Evolutionary conservation across 108 stramenopile species (phyloP).

Genomic region (Nitzschia inconspicua): DNA sequence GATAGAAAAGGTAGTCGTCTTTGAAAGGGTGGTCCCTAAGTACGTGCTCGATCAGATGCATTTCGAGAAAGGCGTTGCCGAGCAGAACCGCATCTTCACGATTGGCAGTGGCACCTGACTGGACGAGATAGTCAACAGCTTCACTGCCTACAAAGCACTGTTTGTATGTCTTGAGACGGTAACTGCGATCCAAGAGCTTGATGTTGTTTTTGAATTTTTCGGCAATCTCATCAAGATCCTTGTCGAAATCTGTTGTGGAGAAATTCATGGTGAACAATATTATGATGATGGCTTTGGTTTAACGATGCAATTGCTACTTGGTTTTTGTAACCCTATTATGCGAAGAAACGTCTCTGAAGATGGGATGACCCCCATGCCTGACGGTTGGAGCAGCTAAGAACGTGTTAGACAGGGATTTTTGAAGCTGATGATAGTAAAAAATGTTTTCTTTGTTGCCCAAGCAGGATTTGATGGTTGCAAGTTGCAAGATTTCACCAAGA

Average conservation of each 20-base stretch:
- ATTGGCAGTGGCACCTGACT: conserved; percentile 27
- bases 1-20: conserved; percentile 56
- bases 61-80: conserved; percentile 23
- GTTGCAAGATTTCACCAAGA: no score
- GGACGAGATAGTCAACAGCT: conserved; percentile 59
- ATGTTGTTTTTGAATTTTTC: conserved; percentile 26
- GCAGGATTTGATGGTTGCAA: no score
- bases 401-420: no score
- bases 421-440: no score
- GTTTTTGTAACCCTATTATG: no score
- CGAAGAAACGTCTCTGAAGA: no score
- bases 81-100: conserved; percentile 56
- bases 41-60: conserved; percentile 40
- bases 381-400: no score
- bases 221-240: conserved; percentile 28
- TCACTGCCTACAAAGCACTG: conserved; percentile 58
- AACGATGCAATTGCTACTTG: no score
- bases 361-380: no score
- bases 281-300: neutral
- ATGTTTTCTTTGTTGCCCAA: no score
- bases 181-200: conserved; percentile 33
- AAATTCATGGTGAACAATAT: neutral
- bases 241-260: conserved; percentile 1
- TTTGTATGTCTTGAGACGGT: conserved; percentile 45
- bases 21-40: conserved; percentile 51